Percentiles rank a stretch among this genome's conserved stretches.
phyloP scores from a whole-genome alignment of 495 filamentous ascomycete species.

The Neurospora terricola region DNA sequence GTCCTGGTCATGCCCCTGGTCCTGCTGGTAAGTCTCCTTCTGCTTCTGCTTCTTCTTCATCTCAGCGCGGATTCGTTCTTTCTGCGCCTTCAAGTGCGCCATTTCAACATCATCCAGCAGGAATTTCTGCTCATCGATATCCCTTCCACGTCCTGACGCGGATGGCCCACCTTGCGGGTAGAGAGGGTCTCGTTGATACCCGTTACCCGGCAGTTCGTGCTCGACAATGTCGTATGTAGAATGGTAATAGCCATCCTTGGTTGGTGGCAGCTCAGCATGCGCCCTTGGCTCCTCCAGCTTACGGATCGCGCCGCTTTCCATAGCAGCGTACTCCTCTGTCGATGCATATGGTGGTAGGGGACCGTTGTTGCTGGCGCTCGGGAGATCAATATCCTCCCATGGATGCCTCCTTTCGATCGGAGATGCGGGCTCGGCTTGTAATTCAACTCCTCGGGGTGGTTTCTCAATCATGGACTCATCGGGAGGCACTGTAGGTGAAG shows the following conservation, averaged over 20 bases:
- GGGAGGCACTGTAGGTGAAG: constrained; percentile 18
- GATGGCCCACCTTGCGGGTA: constrained; percentile 6
- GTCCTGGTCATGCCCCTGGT: constrained; percentile 5
- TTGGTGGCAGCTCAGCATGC: constrained; percentile 24
- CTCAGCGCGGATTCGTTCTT: constrained; percentile 8
- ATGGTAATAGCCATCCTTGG: constrained; percentile 26
- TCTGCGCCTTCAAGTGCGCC: constrained; percentile 11
- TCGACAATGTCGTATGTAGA: constrained; percentile 12
- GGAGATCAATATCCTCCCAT: constrained; percentile 5
- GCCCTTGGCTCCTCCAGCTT: constrained; percentile 20
- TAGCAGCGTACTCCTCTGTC: constrained; percentile 17
- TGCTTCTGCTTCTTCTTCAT: not conserved
- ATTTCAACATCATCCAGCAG: constrained; percentile 19
- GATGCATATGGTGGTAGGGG: constrained; percentile 24
- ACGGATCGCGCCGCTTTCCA: constrained; percentile 24
- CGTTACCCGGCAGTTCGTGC: constrained; percentile 21
- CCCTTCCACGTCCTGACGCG: constrained; percentile 3
- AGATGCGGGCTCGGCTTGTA: constrained; percentile 10
- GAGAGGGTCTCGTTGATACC: constrained; percentile 9
- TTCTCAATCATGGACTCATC: constrained; percentile 15
- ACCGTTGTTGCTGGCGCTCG: constrained; percentile 8
- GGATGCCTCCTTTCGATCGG: constrained; percentile 13
- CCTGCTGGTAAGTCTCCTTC: not conserved
- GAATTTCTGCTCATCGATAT: constrained; percentile 26
- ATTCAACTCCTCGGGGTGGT: not conserved